Evolutionary conservation across 495 filamentous ascomycete genomes (phyloP), one percentile per base, ranked within the genome.

Genomic region (Annulohypoxylon stygium): DNA sequence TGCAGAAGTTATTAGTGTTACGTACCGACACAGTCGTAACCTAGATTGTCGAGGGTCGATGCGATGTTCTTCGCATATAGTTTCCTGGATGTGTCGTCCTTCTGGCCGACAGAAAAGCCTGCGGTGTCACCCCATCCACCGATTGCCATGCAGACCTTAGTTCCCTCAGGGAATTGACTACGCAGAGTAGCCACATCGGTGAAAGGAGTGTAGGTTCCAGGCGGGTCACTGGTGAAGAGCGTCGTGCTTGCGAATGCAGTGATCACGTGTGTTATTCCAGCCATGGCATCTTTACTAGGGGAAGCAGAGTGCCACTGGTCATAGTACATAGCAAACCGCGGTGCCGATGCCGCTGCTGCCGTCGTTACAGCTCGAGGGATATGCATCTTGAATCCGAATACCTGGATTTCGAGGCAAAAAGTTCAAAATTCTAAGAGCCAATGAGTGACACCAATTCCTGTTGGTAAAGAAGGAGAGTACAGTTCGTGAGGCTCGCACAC

Each of bases 71-170:
- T 84, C 5, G 89, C 90, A 69, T 88, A 91, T 18, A 77, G 76
- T 69, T 83, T 73, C 6, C 88, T 81, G n/a, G 81, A 84, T 1
- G 78, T 70, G 0, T 88, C 82, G n/a, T 80, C 83, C 63, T 84
- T 85, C 7, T 86, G 86, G 9, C 81, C 89, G 4, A 75, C 73
- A 0, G 82, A 81, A 78, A 89, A 91, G 0, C 88, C 89, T 4
- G 78, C 77, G 0, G 84, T 86, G 63, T 91, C 88, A 6, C 87
- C 89, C 88, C 89, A 91, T 60, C 89, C 89, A 10, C 89, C 90
- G 55, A 92, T 85, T 4, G 89, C 88, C 71, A 91, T 81, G 80
- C 90, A 87, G 3, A 91, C 73, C 76, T 87, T 87, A 23, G 87
- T 86, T 12, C 82, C 82, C 0, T 84, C 73, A 20, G 83, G 74